Base-by-base conservation (phyloP, 1,139 yeast genomes). In the Yamadazyma dushanensis region DNA sequence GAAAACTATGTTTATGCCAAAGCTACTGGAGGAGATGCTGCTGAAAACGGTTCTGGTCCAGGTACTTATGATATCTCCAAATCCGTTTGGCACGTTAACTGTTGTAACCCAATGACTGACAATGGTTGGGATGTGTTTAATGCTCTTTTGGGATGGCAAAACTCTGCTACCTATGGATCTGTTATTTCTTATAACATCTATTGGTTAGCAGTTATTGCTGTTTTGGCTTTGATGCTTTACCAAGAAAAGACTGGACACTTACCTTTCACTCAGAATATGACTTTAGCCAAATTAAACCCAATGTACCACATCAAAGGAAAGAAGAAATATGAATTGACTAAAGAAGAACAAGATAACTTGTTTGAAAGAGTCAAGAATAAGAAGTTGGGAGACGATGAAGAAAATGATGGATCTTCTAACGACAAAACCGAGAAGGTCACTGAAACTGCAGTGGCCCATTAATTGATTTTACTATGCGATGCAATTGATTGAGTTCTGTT, bases 71-170 rank as follows among this genome's bases (percentile, higher is more conserved):
- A 89, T 59, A 78, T 88, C 49, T 53, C 70, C 39, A 73, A 76
- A 53, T 65, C 87, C 7, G 96, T 89, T 13, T 89, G 95, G 88
- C 97, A 89, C 61, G 90, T 89, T 44, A 88, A 89, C 70, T 89
- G 96, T 66, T 89, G 96, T 67, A 88, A 87, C 64, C 95, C 95
- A 24, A 86, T 82, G 61, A 71, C 72, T 32, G 95, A 88, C 57
- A 82, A 86, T 43, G 94, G 94, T 66, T 89, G 96, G 96, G 94
- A 85, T 77, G 78, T 89, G 43, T 88, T 89, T 73, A 88, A 87
- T 54, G 57, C 63, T 27, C 47, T 59, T 25, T 55, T 59, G 23
- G 64, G 64, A 32, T 59, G 63, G 63, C 63, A 57, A 58, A 59
- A 59, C 35, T 56, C 63, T 36, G 96, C 96, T 40, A 88, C 95